These are phyloP conservation scores for Nicotiana tomentosiformis DNA, from an alignment of 257 asterid genomes.

Conservation along the genomic window DNA sequence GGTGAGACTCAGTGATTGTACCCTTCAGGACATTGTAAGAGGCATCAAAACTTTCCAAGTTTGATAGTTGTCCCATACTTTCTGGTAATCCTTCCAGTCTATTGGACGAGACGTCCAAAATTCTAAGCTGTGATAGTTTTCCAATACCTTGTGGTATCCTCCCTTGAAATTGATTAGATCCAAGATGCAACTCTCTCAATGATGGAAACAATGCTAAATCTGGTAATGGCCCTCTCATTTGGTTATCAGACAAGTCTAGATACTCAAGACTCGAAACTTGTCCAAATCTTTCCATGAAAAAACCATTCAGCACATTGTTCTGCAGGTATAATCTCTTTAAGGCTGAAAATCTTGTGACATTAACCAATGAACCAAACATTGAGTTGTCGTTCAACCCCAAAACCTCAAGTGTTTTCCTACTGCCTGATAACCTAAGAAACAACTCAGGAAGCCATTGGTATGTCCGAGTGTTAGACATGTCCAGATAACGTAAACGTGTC, in stretches of 20 bases:
- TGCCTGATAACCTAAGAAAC: background rate
- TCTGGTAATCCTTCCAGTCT: background rate
- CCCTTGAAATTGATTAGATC: constrained; percentile 11
- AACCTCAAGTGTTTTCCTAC: background rate
- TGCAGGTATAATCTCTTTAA: constrained; percentile 6
- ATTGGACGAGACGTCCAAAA: background rate
- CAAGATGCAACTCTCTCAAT: constrained; percentile 3
- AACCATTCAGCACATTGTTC: constrained; percentile 2
- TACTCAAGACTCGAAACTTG: background rate
- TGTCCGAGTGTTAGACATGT: background rate
- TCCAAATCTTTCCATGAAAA: background rate
- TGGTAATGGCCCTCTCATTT: constrained; percentile 1
- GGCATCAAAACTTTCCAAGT: background rate
- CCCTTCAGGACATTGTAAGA: constrained; percentile 21
- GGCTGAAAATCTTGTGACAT: constrained; percentile 11
- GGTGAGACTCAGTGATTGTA: constrained; percentile 8
- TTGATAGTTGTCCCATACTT: constrained; percentile 13
- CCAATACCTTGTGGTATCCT: background rate
- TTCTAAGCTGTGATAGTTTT: background rate
- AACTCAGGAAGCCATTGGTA: constrained; percentile 7
- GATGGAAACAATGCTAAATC: background rate
- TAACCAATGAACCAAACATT: background rate
- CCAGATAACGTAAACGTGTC: background rate
- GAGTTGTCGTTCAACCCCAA: constrained; percentile 7
- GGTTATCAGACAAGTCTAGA: constrained; percentile 16